Evolutionary conservation across 1,284 basidiomycete species (phyloP), one percentile per base, ranked within the genome.

Genomic region (Earliella scabrosa): DNA sequence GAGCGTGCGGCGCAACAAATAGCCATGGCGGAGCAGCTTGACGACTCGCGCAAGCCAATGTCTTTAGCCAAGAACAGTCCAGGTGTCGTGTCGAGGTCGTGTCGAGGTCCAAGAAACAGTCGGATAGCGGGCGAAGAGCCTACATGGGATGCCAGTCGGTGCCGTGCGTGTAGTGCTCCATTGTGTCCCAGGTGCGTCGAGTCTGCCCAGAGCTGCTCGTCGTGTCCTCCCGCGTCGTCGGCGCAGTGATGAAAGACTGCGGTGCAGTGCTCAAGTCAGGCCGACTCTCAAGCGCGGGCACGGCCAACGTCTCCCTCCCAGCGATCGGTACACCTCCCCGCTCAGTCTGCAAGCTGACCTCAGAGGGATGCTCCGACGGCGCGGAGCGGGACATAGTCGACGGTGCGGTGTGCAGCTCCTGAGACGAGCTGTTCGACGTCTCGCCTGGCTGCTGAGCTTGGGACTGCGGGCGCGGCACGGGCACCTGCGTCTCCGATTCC

Each of bases 221-320:
- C 20, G 69, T 71, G 34, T 82, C 80, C 23, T 77, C 77, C 18
- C 86, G 68, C 8, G 83, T 86, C 40, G 81, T 76, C 39, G 88
- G 76, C 14, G 79, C 79, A 2, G 88, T 88, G 26, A 89, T 77
- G 63, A 88, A 87, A 52, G 87, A 88, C 58, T 78, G 76, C 4
- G 82, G 77, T 21, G 88, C 87, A 0, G 86, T 86, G 67, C 87
- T 88, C 65, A 89, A 76, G 66, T 86, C 86, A 0, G 79, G 78
- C 27, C 75, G 80, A 66, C 81, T 83, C 60, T 68, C 60, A 24
- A 51, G 58, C 44, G 34, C 44, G n/a, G 50, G 53, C 32, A 53
- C 44, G 26, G 50, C 21, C 46, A 45, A 40, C 44, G 32, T 43
- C 24, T 56, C 47, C 24, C 63, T 57, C 14, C 63, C 64, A 9